phyloP scores from a whole-genome alignment of 768 basidiomycete species.

The Rubroboletus satanas region DNA sequence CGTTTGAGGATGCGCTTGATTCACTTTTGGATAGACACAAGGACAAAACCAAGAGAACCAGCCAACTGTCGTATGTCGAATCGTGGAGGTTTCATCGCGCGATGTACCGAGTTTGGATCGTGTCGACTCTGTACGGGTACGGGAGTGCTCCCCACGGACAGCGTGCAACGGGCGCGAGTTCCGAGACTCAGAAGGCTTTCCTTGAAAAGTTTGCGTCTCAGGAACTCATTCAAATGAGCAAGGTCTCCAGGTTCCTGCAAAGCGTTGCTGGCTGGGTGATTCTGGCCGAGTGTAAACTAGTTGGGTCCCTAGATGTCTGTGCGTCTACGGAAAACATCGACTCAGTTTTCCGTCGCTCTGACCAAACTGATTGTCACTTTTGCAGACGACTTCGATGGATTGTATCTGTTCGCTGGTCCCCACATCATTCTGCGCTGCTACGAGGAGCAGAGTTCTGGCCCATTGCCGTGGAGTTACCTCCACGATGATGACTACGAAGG shows the following conservation, averaged over 20 bases:
- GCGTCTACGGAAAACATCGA: background rate
- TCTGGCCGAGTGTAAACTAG: background rate
- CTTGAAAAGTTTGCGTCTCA: constrained; percentile 13
- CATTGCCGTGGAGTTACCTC: constrained; percentile 2
- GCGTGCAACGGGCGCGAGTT: background rate
- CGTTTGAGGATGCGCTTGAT: background rate
- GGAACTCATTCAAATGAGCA: constrained; percentile 17
- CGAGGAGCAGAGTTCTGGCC: constrained; percentile 11
- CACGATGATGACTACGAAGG: background rate
- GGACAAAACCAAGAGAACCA: constrained; percentile 7
- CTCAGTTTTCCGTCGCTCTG: background rate
- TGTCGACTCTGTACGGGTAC: constrained; percentile 7
- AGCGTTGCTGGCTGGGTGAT: constrained; percentile 3
- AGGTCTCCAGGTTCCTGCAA: constrained; percentile 6
- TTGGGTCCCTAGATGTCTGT: constrained; percentile 14
- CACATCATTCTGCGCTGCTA: constrained; percentile 13
- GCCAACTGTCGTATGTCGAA: constrained; percentile 12
- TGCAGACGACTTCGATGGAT: constrained; percentile 11
- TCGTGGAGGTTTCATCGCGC: constrained; percentile 14
- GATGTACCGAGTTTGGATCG: constrained; percentile 10
- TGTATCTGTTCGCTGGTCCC: constrained; percentile 18
- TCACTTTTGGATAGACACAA: constrained; percentile 8
- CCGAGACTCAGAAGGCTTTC: constrained; percentile 9
- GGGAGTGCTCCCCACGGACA: background rate
- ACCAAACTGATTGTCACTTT: background rate